Conservation (phyloP, 1,284 basidiomycete species). For the Malassezia furfur region DNA sequence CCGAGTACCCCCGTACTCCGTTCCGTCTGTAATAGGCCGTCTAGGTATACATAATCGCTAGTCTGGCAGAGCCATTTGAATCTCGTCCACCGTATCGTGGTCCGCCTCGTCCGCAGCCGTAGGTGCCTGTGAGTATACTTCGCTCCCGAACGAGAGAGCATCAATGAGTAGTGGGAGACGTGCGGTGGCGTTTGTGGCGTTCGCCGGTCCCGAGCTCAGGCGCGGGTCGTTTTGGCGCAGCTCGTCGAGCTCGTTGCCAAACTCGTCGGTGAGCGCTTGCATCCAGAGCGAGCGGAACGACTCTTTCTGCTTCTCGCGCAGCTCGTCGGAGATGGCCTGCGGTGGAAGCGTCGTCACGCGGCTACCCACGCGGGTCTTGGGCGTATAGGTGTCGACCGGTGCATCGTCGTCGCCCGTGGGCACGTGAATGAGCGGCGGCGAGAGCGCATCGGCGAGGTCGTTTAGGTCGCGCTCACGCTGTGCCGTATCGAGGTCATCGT, state of each 20-base stretch:
- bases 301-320: slow-evolving; percentile 11
- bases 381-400: not conserved
- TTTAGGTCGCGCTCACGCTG: not conserved
- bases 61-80: slow-evolving; percentile 7
- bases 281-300: slow-evolving; percentile 31
- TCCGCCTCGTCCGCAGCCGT: not conserved
- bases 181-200: slow-evolving; percentile 10
- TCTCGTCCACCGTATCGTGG: not conserved
- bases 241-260: slow-evolving; percentile 30
- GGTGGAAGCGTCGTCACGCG: not conserved
- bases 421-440: not conserved
- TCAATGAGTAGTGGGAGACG: slow-evolving; percentile 33
- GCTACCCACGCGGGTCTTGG: not conserved
- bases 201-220: not conserved
- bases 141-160: slow-evolving; percentile 26
- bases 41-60: not conserved
- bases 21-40: slow-evolving; percentile 1
- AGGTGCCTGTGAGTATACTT: slow-evolving; percentile 13
- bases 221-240: slow-evolving; percentile 18
- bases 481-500: slow-evolving; percentile 19
- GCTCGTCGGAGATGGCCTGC: not conserved
- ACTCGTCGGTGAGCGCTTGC: slow-evolving; percentile 30
- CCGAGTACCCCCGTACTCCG: slow-evolving; percentile 20
- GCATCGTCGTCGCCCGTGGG: not conserved
- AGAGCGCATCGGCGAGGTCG: not conserved